Evolutionary conservation across 2,329 filamentous ascomycete genomes (phyloP), one percentile per base, ranked within the genome.

Genomic region (Pseudocercospora cruenta): DNA sequence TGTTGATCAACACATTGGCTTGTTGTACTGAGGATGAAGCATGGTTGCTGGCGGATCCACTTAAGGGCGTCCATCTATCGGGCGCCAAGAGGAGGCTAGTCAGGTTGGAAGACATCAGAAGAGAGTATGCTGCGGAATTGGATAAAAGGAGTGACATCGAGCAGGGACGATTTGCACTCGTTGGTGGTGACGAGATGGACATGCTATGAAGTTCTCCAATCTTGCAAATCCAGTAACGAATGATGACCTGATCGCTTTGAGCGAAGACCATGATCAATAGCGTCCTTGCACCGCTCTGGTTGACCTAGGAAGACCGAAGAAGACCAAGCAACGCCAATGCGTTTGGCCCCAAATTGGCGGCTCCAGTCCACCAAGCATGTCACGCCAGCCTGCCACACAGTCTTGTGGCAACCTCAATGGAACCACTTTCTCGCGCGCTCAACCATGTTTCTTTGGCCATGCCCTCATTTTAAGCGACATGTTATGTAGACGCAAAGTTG

Each of bases 1-100:
- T 93, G 67, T 86, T 99, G 53, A 96, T 99, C 81, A 99, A 99
- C 77, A 90, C 93, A 0, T 83, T 99, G 67, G 92, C 91, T 70
- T 97, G 93, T 69, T 93, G 97, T 47, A 88, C 91, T 58, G 83
- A 89, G 65, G 88, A 92, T 68, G 91, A 97, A 74, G 90, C 90
- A 1, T 99, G 96, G 87, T 87, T 96, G n/a, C 80, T 88, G 21
- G 84, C 85, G 19, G 83, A 85, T 47, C 78, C 82, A 36, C 78
- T 79, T 12, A 79, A 83, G 43, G 64, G 80, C 79, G 73, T 83
- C 81, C 55, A 72, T 69, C 64, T 53, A 68, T 67, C 49, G 22
- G 68, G 66, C 3, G 66, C 72, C 62, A 91, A 90, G 81, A 88
- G 94, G 68, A 90, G 87, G 76, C 88, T 98, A 39, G 86, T 98